Evolutionary conservation across 805 yeast genomes (phyloP), one percentile per base, ranked within the genome.

Genomic region (Saccharomycopsis sp.): DNA sequence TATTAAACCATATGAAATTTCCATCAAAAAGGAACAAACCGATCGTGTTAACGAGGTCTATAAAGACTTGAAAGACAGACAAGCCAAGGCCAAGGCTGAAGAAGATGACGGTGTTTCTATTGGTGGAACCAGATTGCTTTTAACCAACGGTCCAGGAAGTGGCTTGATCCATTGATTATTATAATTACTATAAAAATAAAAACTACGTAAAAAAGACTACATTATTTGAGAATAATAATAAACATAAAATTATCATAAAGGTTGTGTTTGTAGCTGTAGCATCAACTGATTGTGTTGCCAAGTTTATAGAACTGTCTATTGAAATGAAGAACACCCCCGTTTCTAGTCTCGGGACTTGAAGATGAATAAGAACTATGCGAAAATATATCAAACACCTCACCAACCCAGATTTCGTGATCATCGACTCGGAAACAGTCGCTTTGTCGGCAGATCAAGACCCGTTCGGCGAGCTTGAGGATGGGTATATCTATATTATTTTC

Each of bases 351-450:
- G 1, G 71, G 72, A n/a, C 61, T 62, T 44, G 73, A 62, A 19
- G 54, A 12, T 5, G 61, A 54, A 42, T 64, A 64, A 19, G 38
- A 41, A 9, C 29, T 22, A 34, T 56, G 65, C 7, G 58, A 64
- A 12, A 79, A 63, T 2, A 87, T 80, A 47, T 86, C 86, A 42
- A 75, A 72, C 2, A 93, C 96, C 60, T 81, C 78, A 2, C 89
- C 97, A 2, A 91, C 82, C 94, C 97, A 89, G 2, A 93, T 83
- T 68, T 92, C 97, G 72, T 93, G 98, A 67, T 87, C 90, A 61
- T 87, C 91, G 0, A 90, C 85, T 9, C 69, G 69, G 55, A 87
- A 77, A 2, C 78, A 80, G 24, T 76, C 72, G 52, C 70, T 73
- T 56, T 79, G 80, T 57, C 79, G 75, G 68, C 94, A 88, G 19